Evolutionary conservation across 805 yeast species (phyloP).

Genomic region (Yamadazyma ubonensis): DNA sequence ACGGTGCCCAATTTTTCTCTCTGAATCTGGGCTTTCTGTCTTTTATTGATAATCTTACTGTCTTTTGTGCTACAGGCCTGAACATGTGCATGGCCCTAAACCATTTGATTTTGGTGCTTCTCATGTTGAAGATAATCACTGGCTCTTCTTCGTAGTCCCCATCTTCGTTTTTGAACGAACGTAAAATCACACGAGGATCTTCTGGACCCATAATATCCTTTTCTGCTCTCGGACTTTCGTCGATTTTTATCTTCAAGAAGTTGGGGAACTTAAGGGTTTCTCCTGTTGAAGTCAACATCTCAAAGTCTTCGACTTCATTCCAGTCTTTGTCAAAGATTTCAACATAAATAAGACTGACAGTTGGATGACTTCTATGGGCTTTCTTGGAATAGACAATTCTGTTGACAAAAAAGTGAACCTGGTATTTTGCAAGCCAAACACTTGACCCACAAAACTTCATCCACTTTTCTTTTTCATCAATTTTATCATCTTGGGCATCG

Average conservation of each 20-base stretch:
- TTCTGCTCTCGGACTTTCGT: slow-evolving; percentile 8
- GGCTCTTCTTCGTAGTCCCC: slow-evolving; percentile 19
- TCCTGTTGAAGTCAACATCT: slow-evolving; percentile 19
- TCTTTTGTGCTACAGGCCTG: slow-evolving; percentile 16
- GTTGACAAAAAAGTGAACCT: slow-evolving; percentile 45
- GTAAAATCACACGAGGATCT: slow-evolving; percentile 19
- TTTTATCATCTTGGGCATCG: slow-evolving; percentile 4
- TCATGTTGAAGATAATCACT: slow-evolving; percentile 18
- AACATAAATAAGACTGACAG: slow-evolving; percentile 38
- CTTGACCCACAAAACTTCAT: slow-evolving; percentile 47
- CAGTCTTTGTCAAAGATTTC: slow-evolving; percentile 46
- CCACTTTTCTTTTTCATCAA: slow-evolving; percentile 33
- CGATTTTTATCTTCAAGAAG: slow-evolving; percentile 16
- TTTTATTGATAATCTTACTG: slow-evolving; percentile 2
- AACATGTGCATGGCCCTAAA: slow-evolving; percentile 20
- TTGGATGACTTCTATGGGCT: slow-evolving; percentile 30
- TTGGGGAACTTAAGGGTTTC: slow-evolving; percentile 12
- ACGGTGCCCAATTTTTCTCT: slow-evolving; percentile 43
- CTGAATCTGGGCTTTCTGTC: slow-evolving; percentile 18
- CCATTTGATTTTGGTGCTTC: slow-evolving; percentile 15
- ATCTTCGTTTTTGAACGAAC: slow-evolving; percentile 10
- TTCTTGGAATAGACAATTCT: slow-evolving; percentile 34
- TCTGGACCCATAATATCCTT: slow-evolving; percentile 15
- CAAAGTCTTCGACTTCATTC: slow-evolving; percentile 37
- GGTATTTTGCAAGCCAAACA: slow-evolving; percentile 49